Base-by-base conservation (phyloP, 345 rosid genomes). In the Citrus hindsii region DNA sequence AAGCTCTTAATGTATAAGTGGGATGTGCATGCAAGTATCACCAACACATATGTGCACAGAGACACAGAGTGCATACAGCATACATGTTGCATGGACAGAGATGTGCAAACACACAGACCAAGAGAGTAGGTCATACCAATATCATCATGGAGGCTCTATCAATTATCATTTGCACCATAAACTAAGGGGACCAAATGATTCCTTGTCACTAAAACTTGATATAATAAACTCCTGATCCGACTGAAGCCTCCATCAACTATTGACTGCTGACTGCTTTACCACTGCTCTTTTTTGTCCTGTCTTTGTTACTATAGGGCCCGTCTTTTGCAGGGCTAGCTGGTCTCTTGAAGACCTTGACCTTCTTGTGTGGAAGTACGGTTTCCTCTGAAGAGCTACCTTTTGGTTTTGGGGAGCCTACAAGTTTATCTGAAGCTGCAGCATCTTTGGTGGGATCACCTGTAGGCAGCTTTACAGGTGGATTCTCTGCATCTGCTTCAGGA, bases 201-300 rank as follows among this genome's bases (percentile, higher is more conserved):
- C 67, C 77, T 68, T 46, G 77, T 77, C 72, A 24, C 69, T 69
- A 33, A 63, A 55, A 71, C 16, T 59, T 78, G 56, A 46, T 25
- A 48, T 10, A 70, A 14, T 25, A 37, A 48, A 51, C 67, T 79
- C 59, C 53, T 84, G 79, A 86, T 80, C 94, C 85, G 80, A 86
- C 65, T 82, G 86, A 86, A 73, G 92, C 94, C 83, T 87, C 87
- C 93, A 35, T 91, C 89, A 28, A 92, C 93, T 73, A 88, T 60
- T 69, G 27, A 79, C 81, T 77, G 59, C 87, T 78, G 70, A 77
- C 89, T 73, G 79, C 82, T 76, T 76, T 68, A 38, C 79, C 73
- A 66, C 79, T 79, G 76, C 86, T 86, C 79, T 82, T 86, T 81
- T 74, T 86, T 37, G 85, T 79, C 83, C 72, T 83, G n/a, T 80